Evolutionary conservation across 2,329 filamentous ascomycete genomes (phyloP).

Genomic region (Aspergillus spinulosporus): DNA sequence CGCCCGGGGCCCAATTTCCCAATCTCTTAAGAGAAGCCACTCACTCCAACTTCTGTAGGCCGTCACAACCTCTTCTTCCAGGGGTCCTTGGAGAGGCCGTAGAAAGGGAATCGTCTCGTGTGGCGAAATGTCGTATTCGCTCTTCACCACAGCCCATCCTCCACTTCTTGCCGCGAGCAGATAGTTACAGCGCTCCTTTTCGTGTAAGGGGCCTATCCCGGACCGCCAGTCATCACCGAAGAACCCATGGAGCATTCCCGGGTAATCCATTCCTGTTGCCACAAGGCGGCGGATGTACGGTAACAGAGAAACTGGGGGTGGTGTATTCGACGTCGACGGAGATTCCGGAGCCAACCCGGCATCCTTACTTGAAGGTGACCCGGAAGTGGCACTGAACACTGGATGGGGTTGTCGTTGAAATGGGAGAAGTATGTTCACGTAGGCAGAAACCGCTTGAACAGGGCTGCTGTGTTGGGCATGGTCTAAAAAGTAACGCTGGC

Average conservation of each 20-base stretch:
- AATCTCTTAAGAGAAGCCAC: conserved; percentile 96
- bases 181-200: conserved; percentile 89
- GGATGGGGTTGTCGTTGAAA: conserved; percentile 68
- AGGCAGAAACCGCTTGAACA: conserved; percentile 84
- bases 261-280: conserved; percentile 85
- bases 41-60: conserved; percentile 89
- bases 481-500: conserved; percentile 87
- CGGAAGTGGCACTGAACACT: conserved; percentile 42
- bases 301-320: conserved; percentile 65
- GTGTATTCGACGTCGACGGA: conserved; percentile 38
- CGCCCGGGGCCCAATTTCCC: conserved; percentile 88
- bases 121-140: conserved; percentile 81
- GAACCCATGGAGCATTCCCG: conserved; percentile 86
- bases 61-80: conserved; percentile 74
- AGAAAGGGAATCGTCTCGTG: conserved; percentile 86
- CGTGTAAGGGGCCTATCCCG: conserved; percentile 79
- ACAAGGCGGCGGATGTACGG: conserved; percentile 90
- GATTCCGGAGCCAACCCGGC: conserved; percentile 42
- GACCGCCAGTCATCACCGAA: conserved; percentile 90
- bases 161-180: conserved; percentile 93
- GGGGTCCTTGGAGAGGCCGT: conserved; percentile 73
- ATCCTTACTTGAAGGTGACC: conserved; percentile 38
- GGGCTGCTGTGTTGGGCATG: conserved; percentile 79
- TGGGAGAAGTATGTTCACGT: conserved; percentile 88
- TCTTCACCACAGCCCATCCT: conserved; percentile 85